Evolutionary conservation across 2,329 filamentous ascomycete genomes (phyloP), one percentile per base, ranked within the genome.

Genomic region (Blastomyces silverae): DNA sequence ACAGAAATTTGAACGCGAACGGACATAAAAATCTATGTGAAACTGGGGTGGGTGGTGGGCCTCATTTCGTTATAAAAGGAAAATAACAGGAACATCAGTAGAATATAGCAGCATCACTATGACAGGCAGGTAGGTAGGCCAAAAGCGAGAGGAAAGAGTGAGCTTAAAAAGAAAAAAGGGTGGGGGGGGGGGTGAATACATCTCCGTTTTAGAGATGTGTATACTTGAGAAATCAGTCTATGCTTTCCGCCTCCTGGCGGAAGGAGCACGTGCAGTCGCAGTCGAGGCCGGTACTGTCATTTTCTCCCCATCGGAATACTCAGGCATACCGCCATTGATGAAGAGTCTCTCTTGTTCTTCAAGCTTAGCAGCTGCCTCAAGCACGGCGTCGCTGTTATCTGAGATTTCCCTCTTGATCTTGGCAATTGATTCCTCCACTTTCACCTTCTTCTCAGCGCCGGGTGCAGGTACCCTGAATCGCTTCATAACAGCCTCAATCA

Each of bases 401-500:
- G 68, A 69, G 55, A 73, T 68, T 66, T 77, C 73, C 64, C 71
- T 67, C 52, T 66, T 69, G 53, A 64, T 64, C 31, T 65, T 67
- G 53, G 68, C 65, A 39, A 71, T 64, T 28, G 69, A 69, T 62
- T 69, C 66, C 34, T 70, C 67, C 48, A 70, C 68, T 53, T 70
- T 67, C 42, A 65, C 62, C 52, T 69, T 66, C 11, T 15, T 17
- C 28, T 61, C 15, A 22, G 25, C 15, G 17, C 15, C 58, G 3
- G 69, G 65, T 4, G 72, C 68, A 15, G 75, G 73, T 22, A 69
- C 69, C 22, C 83, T 80, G 73, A 88, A 88, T 58, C 86, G 79
- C 73, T 85, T 87, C 68, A 84, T 77, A 31, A 88, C 83, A 11
- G 86, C 85, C 70, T 84, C 82, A 59, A 88, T 84, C 86, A 88